phyloP scores from a whole-genome alignment of 495 filamentous ascomycete species.

The Trichoderma orchidacearum region DNA sequence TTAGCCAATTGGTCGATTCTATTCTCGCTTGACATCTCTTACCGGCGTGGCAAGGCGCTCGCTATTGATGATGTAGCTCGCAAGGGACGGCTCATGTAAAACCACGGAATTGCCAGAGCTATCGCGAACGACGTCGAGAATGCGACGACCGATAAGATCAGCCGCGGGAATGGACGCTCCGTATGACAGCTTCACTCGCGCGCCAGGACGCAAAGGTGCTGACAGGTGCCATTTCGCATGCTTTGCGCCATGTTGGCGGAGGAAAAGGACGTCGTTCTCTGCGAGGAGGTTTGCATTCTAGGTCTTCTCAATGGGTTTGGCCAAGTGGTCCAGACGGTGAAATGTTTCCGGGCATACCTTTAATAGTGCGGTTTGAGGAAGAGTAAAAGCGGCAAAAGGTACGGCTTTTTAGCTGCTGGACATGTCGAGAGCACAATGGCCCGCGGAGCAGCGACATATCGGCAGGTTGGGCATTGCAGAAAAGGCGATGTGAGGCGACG shows the following conservation, averaged over 20 bases:
- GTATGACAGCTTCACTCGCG: neutral
- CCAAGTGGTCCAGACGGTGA: too few species aligned
- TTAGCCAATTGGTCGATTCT: neutral
- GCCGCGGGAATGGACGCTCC: neutral
- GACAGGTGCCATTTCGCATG: constrained; percentile 1
- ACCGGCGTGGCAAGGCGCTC: neutral
- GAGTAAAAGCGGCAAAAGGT: neutral
- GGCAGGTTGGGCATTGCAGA: neutral
- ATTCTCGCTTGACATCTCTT: neutral
- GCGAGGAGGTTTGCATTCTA: neutral
- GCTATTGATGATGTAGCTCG: constrained; percentile 2
- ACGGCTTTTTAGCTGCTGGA: neutral
- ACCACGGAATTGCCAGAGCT: neutral
- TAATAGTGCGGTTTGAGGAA: neutral
- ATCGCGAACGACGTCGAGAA: constrained; percentile 1
- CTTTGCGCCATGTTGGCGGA: neutral
- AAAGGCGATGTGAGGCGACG: neutral
- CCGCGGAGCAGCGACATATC: neutral
- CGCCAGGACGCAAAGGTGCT: neutral
- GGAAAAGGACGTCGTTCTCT: constrained; percentile 4
- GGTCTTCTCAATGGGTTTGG: neutral
- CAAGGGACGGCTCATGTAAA: neutral
- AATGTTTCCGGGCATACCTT: too few species aligned
- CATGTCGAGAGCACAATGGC: neutral
- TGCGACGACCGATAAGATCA: neutral